Evolutionary conservation across 345 rosid genomes (phyloP).

Genomic region (Litchi chinensis): DNA sequence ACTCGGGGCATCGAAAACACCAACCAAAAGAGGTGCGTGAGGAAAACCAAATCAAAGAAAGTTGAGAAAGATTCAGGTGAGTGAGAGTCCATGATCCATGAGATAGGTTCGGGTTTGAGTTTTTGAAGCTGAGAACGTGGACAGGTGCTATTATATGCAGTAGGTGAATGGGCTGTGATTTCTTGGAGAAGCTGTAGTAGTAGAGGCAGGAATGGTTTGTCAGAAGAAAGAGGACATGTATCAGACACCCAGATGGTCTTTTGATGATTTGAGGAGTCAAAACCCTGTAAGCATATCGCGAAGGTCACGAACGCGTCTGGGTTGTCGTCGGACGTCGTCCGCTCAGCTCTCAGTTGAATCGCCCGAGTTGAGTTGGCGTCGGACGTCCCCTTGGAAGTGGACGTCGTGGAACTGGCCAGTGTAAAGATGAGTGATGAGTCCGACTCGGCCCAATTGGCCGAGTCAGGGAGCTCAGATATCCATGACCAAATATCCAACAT

Average conservation of each 20-base stretch:
- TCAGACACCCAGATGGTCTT: slow-evolving; percentile 75
- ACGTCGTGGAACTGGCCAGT: slow-evolving; percentile 40
- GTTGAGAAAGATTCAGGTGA: slow-evolving; percentile 72
- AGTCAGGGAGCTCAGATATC: slow-evolving; percentile 59
- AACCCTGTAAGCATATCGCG: slow-evolving; percentile 47
- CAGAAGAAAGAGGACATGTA: slow-evolving; percentile 59
- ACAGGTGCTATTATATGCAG: slow-evolving; percentile 45
- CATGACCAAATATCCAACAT: slow-evolving; percentile 83
- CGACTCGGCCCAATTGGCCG: slow-evolving; percentile 36
- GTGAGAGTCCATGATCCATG: slow-evolving; percentile 87
- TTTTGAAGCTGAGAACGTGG: slow-evolving; percentile 61
- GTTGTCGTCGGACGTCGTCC: slow-evolving; percentile 29
- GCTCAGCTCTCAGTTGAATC: slow-evolving; percentile 62
- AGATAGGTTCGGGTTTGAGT: slow-evolving; percentile 63
- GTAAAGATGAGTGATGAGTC: slow-evolving; percentile 35
- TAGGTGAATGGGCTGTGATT: slow-evolving; percentile 60
- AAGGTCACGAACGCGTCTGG: slow-evolving; percentile 42
- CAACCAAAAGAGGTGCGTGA: slow-evolving; percentile 76
- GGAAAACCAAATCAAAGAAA: slow-evolving; percentile 65
- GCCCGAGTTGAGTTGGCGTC: slow-evolving; percentile 33
- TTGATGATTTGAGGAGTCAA: slow-evolving; percentile 25
- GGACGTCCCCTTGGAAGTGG: neutral
- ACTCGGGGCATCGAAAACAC: slow-evolving; percentile 62
- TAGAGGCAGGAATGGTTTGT: slow-evolving; percentile 75
- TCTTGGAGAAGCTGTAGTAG: slow-evolving; percentile 78